Conservation (phyloP, 106 monocot species). For the Vanilla planifolia region DNA sequence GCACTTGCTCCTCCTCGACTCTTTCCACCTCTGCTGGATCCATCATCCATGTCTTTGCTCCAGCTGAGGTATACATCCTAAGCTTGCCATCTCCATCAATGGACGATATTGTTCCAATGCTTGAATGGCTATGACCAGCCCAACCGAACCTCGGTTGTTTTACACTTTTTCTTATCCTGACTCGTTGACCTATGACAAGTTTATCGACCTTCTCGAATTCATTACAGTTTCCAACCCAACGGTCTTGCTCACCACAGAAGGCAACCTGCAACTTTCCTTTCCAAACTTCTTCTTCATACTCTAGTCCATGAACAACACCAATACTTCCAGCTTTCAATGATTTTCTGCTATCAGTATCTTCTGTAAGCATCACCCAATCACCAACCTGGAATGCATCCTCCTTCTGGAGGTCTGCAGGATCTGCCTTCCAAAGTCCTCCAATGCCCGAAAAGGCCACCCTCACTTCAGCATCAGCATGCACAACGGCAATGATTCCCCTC, state of each 20-base stretch:
- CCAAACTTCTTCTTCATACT: slow-evolving; percentile 65
- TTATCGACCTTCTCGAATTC: slow-evolving; percentile 51
- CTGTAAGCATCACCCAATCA: slow-evolving; percentile 78
- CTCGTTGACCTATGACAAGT: slow-evolving; percentile 57
- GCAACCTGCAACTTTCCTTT: slow-evolving; percentile 81
- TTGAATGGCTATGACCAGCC: slow-evolving; percentile 76
- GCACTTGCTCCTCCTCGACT: slow-evolving; percentile 70
- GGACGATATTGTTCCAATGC: slow-evolving; percentile 81
- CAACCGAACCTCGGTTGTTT: slow-evolving; percentile 96
- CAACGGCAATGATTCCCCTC: slow-evolving; percentile 68
- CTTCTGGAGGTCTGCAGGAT: slow-evolving; percentile 91
- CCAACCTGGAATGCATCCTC: slow-evolving; percentile 82
- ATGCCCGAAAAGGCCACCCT: slow-evolving; percentile 74
- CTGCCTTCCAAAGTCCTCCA: slow-evolving; percentile 74
- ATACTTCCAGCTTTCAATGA: slow-evolving; percentile 77
- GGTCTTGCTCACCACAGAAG: slow-evolving; percentile 94
- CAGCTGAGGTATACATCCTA: slow-evolving; percentile 76
- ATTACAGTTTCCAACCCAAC: slow-evolving; percentile 61
- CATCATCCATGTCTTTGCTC: slow-evolving; percentile 88
- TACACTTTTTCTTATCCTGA: slow-evolving; percentile 58
- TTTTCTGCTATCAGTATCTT: slow-evolving; percentile 43
- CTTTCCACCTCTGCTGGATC: slow-evolving; percentile 87
- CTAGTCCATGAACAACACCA: slow-evolving; percentile 84
- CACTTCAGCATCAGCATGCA: slow-evolving; percentile 90
- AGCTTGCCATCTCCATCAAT: slow-evolving; percentile 93